Conservation (phyloP, 1,284 basidiomycete species). For the Apiotrichum laibachii region DNA sequence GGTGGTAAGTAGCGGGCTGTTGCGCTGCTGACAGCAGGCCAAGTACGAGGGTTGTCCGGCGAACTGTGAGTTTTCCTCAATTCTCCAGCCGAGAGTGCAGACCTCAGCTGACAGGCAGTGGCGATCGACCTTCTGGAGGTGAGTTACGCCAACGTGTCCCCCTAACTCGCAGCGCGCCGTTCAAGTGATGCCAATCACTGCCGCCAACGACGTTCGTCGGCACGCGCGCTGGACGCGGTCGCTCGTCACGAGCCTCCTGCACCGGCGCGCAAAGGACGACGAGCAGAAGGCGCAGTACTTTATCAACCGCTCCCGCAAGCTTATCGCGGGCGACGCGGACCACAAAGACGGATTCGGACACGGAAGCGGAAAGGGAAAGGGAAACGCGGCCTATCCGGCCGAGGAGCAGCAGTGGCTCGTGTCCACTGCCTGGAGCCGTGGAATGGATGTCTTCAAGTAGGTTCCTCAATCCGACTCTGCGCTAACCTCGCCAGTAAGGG, state of each 20-base stretch:
- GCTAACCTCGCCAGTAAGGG: conserved; percentile 1
- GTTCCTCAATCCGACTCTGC: no score
- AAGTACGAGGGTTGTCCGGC: conserved; percentile 1
- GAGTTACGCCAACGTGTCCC: background rate
- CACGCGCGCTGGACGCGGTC: conserved; percentile 11
- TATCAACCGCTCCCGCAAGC: background rate
- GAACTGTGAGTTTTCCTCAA: background rate
- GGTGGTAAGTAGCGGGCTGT: conserved; percentile 1
- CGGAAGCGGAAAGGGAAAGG: no score
- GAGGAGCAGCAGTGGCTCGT: conserved; percentile 11
- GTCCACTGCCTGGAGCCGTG: conserved; percentile 3
- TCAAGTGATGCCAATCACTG: background rate
- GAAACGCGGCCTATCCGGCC: background rate
- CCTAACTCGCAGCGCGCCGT: conserved; percentile 8
- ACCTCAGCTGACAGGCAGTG: background rate
- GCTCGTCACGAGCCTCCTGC: conserved; percentile 6
- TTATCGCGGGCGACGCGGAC: background rate
- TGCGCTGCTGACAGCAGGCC: background rate
- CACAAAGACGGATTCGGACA: no score
- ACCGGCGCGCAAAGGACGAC: conserved; percentile 8
- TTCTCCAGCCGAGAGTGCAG: no score
- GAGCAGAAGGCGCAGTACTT: background rate
- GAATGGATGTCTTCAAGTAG: conserved; percentile 2
- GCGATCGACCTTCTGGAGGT: conserved; percentile 5
- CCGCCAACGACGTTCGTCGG: background rate